phyloP scores from a whole-genome alignment of 2,329 filamentous ascomycete genomes.

The Cordyceps militaris region DNA sequence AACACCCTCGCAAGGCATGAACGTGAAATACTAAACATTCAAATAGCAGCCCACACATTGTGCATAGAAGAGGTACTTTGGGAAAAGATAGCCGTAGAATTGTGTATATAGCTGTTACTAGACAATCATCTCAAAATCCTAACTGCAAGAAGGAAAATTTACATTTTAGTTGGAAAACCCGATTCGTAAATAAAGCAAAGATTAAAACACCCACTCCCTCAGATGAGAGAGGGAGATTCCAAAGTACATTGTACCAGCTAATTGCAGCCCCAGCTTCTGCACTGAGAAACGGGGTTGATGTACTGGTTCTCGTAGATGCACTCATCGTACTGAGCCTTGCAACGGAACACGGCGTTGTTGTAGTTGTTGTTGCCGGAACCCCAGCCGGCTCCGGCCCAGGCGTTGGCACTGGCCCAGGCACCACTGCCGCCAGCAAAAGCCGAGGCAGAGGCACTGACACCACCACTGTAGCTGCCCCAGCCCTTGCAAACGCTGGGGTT shows the following conservation, averaged over 20 bases:
- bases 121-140: neutral
- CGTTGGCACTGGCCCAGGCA: constrained; percentile 8
- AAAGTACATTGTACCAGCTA: constrained; percentile 15
- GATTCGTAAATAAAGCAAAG: neutral
- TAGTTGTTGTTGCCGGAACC: constrained; percentile 26
- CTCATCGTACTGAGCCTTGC: constrained; percentile 42
- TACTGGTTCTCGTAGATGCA: constrained; percentile 38
- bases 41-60: neutral
- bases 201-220: neutral
- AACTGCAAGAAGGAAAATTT: neutral
- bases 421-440: constrained; percentile 3
- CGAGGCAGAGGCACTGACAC: constrained; percentile 4
- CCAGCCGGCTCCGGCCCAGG: constrained; percentile 16
- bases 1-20: neutral
- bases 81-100: neutral
- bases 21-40: too few species aligned
- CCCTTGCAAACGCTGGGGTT: constrained; percentile 7
- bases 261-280: constrained; percentile 28
- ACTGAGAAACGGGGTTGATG: constrained; percentile 32
- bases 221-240: neutral
- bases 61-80: neutral
- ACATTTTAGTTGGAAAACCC: neutral
- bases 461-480: constrained; percentile 11
- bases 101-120: neutral
- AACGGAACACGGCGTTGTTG: constrained; percentile 33